phyloP scores from a whole-genome alignment of 768 basidiomycete species.

The Calvatia gigantea region DNA sequence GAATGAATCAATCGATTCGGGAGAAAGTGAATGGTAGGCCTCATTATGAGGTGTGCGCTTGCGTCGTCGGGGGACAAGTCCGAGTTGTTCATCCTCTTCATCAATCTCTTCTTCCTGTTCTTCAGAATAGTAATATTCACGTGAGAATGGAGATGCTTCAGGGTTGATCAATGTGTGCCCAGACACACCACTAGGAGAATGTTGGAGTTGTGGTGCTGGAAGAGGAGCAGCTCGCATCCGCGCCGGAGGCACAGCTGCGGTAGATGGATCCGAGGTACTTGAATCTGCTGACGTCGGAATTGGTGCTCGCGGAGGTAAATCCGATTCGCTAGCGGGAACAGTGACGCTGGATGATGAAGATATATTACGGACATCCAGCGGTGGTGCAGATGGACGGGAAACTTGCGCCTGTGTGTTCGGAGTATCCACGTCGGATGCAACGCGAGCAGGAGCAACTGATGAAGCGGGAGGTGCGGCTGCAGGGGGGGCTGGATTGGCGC shows the following conservation, averaged over 20 bases:
- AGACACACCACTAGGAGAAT: neutral
- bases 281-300: neutral
- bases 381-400: neutral
- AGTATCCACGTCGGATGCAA: neutral
- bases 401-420: neutral
- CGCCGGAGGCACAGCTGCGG: neutral
- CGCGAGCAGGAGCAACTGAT: neutral
- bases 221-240: neutral
- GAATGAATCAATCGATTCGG: constrained; percentile 46
- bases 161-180: neutral
- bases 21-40: constrained; percentile 56
- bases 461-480: neutral
- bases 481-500: neutral
- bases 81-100: constrained; percentile 33
- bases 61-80: constrained; percentile 26
- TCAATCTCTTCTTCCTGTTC: constrained; percentile 27
- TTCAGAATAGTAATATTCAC: constrained; percentile 17
- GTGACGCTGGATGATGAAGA: neutral
- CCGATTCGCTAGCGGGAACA: neutral
- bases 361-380: neutral
- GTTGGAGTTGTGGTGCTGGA: neutral
- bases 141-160: constrained; percentile 2
- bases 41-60: constrained; percentile 60
- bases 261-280: neutral
- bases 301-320: neutral